Evolutionary conservation across 352 stramenopile species (phyloP), one percentile per base, ranked within the genome.

Genomic region (Phytopythium ostracodes): DNA sequence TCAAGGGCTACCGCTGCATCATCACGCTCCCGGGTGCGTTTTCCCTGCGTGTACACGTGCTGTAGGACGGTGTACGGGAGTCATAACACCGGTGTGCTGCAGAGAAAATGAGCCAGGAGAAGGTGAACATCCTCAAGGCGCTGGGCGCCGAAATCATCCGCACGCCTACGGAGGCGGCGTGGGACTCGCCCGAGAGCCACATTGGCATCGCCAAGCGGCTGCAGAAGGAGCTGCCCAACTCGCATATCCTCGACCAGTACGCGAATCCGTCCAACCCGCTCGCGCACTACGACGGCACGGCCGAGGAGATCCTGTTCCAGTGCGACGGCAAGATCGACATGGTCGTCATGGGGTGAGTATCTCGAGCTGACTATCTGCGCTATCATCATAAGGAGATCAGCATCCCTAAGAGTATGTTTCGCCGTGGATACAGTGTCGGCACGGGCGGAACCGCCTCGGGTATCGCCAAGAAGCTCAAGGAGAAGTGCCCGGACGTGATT

Each of bases 31-130:
- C 82, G 1, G 75, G 75, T 84, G 47, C 4, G 54, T 54, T 14
- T 15, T 11, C 4, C 10, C 33, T 2, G 10, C 33, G 10, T 14
- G 33, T 38, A 38, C 10, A 38, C 33, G 3, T 55, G 25, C 40
- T 24, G 18, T 11, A n/a, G n/a, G n/a, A n/a, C n/a, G n/a, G n/a
- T n/a, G n/a, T n/a, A n/a, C n/a, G n/a, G n/a, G n/a, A n/a, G n/a
- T n/a, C n/a, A n/a, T n/a, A n/a, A n/a, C n/a, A n/a, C n/a, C n/a
- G n/a, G n/a, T n/a, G n/a, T n/a, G n/a, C 24, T 67, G 61, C 33
- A 84, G 92, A 98, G 70, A 98, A 98, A 70, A 99, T 99, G 96
- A 97, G 83, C 52, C 83, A 97, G 63, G 96, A 99, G 73, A 97
- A 98, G 67, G 91, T 98, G 29, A 95, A 98, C 66, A 76, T 99